Evolutionary conservation across 2,329 filamentous ascomycete species (phyloP), one percentile per base, ranked within the genome.

Genomic region (Sclerotinia borealis): DNA sequence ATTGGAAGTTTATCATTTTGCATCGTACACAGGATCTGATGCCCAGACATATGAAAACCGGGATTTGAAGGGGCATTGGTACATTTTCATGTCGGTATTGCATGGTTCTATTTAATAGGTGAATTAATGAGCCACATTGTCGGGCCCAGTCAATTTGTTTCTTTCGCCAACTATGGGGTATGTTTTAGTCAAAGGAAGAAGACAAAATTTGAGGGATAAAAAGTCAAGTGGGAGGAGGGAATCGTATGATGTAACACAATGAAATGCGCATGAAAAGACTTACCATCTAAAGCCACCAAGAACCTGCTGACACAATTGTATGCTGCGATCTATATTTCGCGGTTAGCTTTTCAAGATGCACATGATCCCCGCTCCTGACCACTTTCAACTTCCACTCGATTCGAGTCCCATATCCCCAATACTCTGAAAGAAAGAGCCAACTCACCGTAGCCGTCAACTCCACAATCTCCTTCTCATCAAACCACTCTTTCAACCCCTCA

Each of bases 261-360:
- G 3, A 11, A 29, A 41, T 7, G 27, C 22, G 39, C 5, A 9
- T 39, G 22, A 43, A 48, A 48, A 22, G 22, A 78, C 83, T 76
- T 77, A 87, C 85, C 90, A 77, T 96, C 88, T 63, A 96, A 75
- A 17, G 91, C 91, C 25, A 96, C 91, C 68, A 96, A 75, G 70
- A 96, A 93, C 36, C 91, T 83, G 74, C 89, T 92, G 19, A 96
- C 91, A 72, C 90, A 93, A 74, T 96, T 96, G 75, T 96, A 96
- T 61, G 85, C 86, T 15, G 89, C 90, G 68, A 91, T 83, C 72
- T 74, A 60, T 61, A 50, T 22, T 56, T 27, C 41, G 31, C 22
- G 6, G 25, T 62, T 58, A 58, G 50, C 29, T 31, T 48, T 36
- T 50, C 11, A 52, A 47, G 6, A 59, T 15, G 37, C 54, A 49